Evolutionary conservation across 306 rosid species (phyloP), one percentile per base, ranked within the genome.

Genomic region (Argentina anserina): DNA sequence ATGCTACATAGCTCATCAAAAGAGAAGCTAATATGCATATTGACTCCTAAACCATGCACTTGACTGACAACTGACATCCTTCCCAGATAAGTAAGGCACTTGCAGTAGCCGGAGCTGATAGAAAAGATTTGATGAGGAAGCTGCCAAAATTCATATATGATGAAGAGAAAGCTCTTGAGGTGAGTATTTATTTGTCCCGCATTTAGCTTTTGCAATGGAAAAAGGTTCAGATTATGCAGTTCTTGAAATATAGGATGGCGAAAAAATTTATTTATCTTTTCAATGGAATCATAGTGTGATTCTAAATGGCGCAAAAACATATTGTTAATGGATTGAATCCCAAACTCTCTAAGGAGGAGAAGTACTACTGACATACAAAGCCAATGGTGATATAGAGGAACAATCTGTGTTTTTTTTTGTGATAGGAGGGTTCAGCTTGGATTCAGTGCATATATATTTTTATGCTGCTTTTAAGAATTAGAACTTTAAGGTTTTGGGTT

Each of bases 101-200:
- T 14, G 85, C 88, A 67, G 89, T 84, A 12, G 85, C 87, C 56
- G 90, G 71, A 80, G 74, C 87, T 42, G 90, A 84, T 34, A 65
- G 78, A 67, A 88, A 84, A 78, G 90, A 86, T 47, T 64, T 88
- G 31, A 86, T 88, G 88, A 88, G 72, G 84, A 88, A 80, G 77
- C 84, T 88, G 71, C 90, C 93, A 23, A 88, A 88, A 76, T 86
- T 88, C 70, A 82, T 88, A 61, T 86, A 84, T 69, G 93, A 88
- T 76, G 88, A 86, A 75, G 90, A 88, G 36, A 88, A 84, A 74
- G 88, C 87, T 71, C 69, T 88, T 1, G 86, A 88, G 93, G 93
- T 88, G 61, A 78, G 92, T 21, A 74, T 71, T 64, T 53, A 79
- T 34, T 49, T 65, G 50, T 50, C 75, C 59, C 70, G 55, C 68